Evolutionary conservation across 2,329 filamentous ascomycete genomes (phyloP), one percentile per base, ranked within the genome.

Genomic region (Ceratocystis huliohia): DNA sequence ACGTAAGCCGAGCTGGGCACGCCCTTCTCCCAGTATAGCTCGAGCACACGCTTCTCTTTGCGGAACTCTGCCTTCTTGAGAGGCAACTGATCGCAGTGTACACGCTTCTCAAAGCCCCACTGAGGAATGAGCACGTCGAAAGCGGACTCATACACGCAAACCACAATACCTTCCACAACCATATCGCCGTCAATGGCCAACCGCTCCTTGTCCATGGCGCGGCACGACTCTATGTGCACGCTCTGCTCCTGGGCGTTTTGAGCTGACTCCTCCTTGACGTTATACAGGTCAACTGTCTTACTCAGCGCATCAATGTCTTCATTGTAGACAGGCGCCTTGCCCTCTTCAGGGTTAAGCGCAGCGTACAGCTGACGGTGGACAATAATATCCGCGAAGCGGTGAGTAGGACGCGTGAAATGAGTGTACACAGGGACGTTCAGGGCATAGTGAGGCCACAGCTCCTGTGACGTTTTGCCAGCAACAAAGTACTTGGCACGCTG

Each of bases 1-100:
- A 99, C 88, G 72, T 95, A 99, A 1, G 92, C 89, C 56, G 93
- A 96, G 69, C 92, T 97, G 33, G 93, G 91, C 6, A 97, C 91
- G 61, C 94, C 94, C 84, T 97, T 99, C 85, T 99, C 94, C 94
- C 94, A 99, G 81, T 96, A 99, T 17, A 99, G 83, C 78, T 99
- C 94, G 61, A 99, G 82, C 37, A 97, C 85, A 66, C 94, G 86
- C 79, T 92, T 90, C 74, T 96, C 91, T 82, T 97, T 97, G 76
- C 95, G 87, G 78, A 94, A 99, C 75, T 99, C 94, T n/a, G 94
- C 94, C 82, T 99, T 99, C 84, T 97, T 93, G 71, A 99, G 80
- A 37, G 94, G 94, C 74, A 99, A 82, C 80, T 99, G 94, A 74
- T 99, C 94, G 74, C 94, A 99, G 78, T 99, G 94, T 64, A 99